Conservation (phyloP, 1,284 basidiomycete genomes). For the Tausonia pullulans region DNA sequence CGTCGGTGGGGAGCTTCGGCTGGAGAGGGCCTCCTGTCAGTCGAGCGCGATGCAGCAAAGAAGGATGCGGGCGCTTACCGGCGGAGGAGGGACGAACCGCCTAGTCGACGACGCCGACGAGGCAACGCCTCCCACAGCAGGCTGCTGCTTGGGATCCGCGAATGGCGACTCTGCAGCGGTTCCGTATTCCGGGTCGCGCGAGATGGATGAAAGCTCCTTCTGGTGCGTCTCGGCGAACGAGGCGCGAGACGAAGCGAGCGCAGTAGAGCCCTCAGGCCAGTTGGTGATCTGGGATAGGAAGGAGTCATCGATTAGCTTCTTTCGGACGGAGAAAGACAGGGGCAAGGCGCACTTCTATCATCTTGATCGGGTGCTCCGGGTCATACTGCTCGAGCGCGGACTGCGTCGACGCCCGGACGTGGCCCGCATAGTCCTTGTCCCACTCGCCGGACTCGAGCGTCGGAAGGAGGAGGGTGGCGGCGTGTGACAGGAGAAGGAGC, state of each 20-base stretch:
- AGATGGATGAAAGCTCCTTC: background rate
- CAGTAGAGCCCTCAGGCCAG: background rate
- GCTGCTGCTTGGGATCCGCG: too few relatives aligned
- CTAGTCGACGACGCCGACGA: too few relatives aligned
- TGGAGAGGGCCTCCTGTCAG: too few relatives aligned
- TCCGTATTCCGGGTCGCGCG: background rate
- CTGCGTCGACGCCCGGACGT: conserved; percentile 1
- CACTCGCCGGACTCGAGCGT: conserved; percentile 7
- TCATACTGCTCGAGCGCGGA: conserved; percentile 5
- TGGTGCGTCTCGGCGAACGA: conserved; percentile 2
- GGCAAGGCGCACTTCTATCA: too few relatives aligned
- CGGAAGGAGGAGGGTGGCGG: conserved; percentile 1
- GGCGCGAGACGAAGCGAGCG: background rate
- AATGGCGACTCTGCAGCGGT: too few relatives aligned
- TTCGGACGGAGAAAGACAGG: background rate
- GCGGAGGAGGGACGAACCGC: too few relatives aligned
- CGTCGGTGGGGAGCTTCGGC: too few relatives aligned
- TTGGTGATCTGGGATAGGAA: background rate
- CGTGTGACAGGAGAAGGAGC: conserved; percentile 8
- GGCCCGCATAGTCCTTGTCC: conserved; percentile 9
- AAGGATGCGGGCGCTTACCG: too few relatives aligned
- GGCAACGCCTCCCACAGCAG: too few relatives aligned
- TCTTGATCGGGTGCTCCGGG: background rate
- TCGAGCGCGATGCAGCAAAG: too few relatives aligned
- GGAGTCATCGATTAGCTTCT: background rate